phyloP scores from a whole-genome alignment of 1,139 yeast species.

The Eremothecium cymbalariae region DNA sequence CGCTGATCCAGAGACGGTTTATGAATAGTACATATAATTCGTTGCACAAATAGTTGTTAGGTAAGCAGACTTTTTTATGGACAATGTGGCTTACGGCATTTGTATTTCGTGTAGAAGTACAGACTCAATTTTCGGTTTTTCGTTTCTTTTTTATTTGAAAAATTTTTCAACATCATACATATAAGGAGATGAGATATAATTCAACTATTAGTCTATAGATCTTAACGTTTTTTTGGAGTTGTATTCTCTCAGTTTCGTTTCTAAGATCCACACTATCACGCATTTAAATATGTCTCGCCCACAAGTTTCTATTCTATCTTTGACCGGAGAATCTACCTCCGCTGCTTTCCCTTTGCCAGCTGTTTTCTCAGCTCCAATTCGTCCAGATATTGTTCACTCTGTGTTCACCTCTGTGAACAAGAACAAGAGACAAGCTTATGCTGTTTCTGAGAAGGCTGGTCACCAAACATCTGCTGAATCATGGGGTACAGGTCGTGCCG shows the following conservation, averaged over 20 bases:
- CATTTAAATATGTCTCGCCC: conserved; percentile 66
- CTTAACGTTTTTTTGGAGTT: background rate
- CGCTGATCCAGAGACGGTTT: too few relatives aligned
- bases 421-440: conserved; percentile 99
- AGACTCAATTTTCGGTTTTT: background rate
- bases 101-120: background rate
- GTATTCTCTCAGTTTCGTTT: background rate
- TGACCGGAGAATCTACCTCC: conserved; percentile 80
- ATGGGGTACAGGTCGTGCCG: conserved; percentile 99
- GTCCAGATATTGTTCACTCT: conserved; percentile 98
- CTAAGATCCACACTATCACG: conserved; percentile 5
- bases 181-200: background rate
- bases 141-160: background rate
- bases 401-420: conserved; percentile 98
- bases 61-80: too few relatives aligned
- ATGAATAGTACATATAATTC: too few relatives aligned
- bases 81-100: too few relatives aligned
- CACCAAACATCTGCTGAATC: conserved; percentile 99
- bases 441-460: conserved; percentile 98
- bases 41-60: too few relatives aligned
- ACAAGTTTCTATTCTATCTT: conserved; percentile 91
- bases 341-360: conserved; percentile 92
- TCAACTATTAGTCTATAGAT: background rate
- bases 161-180: background rate
- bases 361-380: conserved; percentile 98